Base-by-base conservation (phyloP, 2,329 filamentous ascomycete genomes). In the Diaporthe longicolla region DNA sequence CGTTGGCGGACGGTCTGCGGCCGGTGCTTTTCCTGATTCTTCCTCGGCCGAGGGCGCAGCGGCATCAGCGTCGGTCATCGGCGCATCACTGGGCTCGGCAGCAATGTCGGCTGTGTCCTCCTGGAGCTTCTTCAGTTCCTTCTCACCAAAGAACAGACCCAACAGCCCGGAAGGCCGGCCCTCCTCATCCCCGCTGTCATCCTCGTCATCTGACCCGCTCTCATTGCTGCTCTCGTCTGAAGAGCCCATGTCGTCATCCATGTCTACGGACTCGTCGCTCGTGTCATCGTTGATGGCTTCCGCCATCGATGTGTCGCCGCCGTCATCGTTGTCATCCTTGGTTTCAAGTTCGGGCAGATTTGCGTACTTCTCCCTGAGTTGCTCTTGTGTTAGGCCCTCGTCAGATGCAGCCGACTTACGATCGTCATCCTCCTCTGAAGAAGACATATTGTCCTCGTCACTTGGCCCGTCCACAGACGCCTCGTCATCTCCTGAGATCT, bases 331-430 rank as follows among this genome's bases (percentile, higher is more conserved):
- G 3, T 76, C 77, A 15, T 80, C 76, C 19, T 37, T 77, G 70
- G 21, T 78, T 19, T 85, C 80, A 5, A 89, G 75, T 24, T 86
- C 86, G 0, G 91, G 91, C 9, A 94, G 84, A 70, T 91, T 87
- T 11, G 90, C 90, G 76, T 94, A 95, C 80, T 95, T 95, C 52
- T 87, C 87, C 35, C 87, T 89, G 19, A 94, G 81, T 79, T 94
- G 90, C 73, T 94, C 93, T 75, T 92, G 89, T 0, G 92, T 93
- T 4, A 95, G 85, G 15, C 87, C 86, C 74, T 93, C 92, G 73
- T 93, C 91, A 11, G 88, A 90, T 17, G 84, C 79, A 10, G 86
- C 86, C 26, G 85, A 87, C 73, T 86, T 85, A 19, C 79, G 84
- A 52, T 90, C 89, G 7, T 89, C 89, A 15, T 91, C 89, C 26